Conservation (phyloP, 371 early-diverging fungal species). For the Syncephalastrum racemosum region DNA sequence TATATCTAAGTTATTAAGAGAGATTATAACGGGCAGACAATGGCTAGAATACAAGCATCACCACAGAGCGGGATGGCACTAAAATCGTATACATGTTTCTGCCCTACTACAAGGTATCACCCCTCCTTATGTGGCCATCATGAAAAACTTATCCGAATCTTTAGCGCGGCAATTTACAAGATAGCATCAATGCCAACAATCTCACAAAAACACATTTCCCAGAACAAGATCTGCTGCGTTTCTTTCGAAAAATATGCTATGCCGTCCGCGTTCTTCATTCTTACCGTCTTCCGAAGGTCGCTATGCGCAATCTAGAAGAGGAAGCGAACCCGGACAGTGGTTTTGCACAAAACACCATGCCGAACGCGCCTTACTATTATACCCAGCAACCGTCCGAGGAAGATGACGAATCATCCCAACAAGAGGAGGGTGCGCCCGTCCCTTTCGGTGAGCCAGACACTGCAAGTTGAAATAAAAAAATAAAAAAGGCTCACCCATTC, state of each 20-base stretch:
- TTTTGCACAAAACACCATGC: too few species aligned
- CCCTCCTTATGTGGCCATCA: background rate
- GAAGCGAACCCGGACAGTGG: too few species aligned
- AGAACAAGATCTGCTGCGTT: slow-evolving; percentile 57
- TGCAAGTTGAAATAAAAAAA: background rate
- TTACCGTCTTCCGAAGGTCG: slow-evolving; percentile 49
- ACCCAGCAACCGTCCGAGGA: too few species aligned
- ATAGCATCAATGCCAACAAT: slow-evolving; percentile 57
- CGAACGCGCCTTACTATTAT: too few species aligned
- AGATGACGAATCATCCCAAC: slow-evolving; percentile 19
- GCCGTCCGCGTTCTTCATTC: slow-evolving; percentile 62
- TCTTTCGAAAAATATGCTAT: slow-evolving; percentile 63
- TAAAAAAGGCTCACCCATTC: background rate
- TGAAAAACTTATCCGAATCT: background rate
- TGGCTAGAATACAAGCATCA: slow-evolving; percentile 53
- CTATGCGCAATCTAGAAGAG: slow-evolving; percentile 31
- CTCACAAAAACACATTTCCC: slow-evolving; percentile 51
- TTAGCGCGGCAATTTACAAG: slow-evolving; percentile 57
- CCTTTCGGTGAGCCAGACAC: slow-evolving; percentile 27
- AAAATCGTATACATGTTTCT: slow-evolving; percentile 64
- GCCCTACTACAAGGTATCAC: slow-evolving; percentile 57
- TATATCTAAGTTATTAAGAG: background rate
- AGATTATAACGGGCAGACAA: background rate
- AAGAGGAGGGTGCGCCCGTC: slow-evolving; percentile 10
- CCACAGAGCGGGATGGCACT: slow-evolving; percentile 54